phyloP scores from a whole-genome alignment of 805 yeast species.

The Naumovozyma dairenensis region DNA sequence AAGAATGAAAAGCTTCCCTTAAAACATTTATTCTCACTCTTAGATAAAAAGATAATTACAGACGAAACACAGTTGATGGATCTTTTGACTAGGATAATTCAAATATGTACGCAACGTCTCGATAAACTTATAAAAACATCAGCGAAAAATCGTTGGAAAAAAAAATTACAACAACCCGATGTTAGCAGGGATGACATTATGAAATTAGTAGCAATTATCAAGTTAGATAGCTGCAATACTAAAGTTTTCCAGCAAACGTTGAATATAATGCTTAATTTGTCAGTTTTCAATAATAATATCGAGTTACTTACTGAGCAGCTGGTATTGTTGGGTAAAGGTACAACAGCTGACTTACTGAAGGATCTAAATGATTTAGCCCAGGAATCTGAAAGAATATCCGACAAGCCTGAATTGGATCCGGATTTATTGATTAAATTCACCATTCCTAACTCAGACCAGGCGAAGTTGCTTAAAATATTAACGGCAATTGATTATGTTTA shows the following conservation, averaged over 20 bases:
- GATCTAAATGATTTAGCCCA: conserved; percentile 44
- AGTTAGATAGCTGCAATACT: conserved; percentile 76
- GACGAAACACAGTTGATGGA: conserved; percentile 74
- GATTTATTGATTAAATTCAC: conserved; percentile 59
- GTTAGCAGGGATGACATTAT: conserved; percentile 56
- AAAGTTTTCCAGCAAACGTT: conserved; percentile 77
- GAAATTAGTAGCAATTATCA: conserved; percentile 54
- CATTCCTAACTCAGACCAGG: conserved; percentile 74
- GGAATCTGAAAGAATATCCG: conserved; percentile 33
- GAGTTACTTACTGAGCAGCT: conserved; percentile 58
- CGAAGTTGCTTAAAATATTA: conserved; percentile 72
- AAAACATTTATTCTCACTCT: conserved; percentile 51
- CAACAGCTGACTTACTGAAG: conserved; percentile 44
- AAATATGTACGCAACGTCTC: conserved; percentile 67
- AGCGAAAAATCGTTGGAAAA: conserved; percentile 21
- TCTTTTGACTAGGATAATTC: conserved; percentile 60
- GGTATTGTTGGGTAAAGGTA: conserved; percentile 48
- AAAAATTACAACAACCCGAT: conserved; percentile 41
- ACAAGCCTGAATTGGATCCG: conserved; percentile 40
- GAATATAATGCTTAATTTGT: conserved; percentile 68
- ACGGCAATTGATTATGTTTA: conserved; percentile 82
- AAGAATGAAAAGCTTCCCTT: conserved; percentile 54
- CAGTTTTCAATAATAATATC: conserved; percentile 51
- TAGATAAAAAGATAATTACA: conserved; percentile 54
- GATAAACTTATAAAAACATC: conserved; percentile 40